Evolutionary conservation across 2,329 filamentous ascomycete species (phyloP), one percentile per base, ranked within the genome.

Genomic region (Cadophora sp.): DNA sequence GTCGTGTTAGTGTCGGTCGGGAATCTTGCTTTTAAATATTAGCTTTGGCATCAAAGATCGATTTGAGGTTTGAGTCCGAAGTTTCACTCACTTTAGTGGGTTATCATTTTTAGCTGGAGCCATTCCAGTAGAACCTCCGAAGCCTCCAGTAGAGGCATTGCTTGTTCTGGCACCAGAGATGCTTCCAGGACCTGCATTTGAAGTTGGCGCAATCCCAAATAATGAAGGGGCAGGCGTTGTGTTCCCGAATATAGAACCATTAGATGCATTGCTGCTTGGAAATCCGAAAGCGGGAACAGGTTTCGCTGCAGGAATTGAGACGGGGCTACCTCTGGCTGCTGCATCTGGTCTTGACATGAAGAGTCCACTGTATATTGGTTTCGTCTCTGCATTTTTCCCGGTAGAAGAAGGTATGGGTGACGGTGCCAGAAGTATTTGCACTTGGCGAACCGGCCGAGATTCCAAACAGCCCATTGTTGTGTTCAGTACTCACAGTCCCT

Each of bases 241-340:
- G n/a, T 18, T 27, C 16, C 50, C 50, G 30, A 55, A 55, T 6
- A 30, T 6, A 11, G n/a, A 55, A 55, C 9, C 13, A 22, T 13
- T 55, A 55, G 50, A 11, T 55, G 22, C 30, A 4, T 13, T n/a
- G 50, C 50, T 55, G 50, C 20, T 55, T 55, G 50, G 11, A 30
- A 14, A 18, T 55, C n/a, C 24, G n/a, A 30, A 30, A 30, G 27
- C 27, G 27, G n/a, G 30, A 24, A 16, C 11, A 3, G 11, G 11
- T 2, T 27, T 36, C 50, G 50, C 50, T 55, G 11, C 50, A 55
- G 50, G 2, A 55, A 14, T 55, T 55, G 24, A 18, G 22, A 55
- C 3, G n/a, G 4, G 4, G 50, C n/a, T 20, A n/a, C 7, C 9
- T 47, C n/a, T 20, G 20, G 50, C 50, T 55, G 50, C 22, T 55